Evolutionary conservation across 2,329 filamentous ascomycete species (phyloP), one percentile per base, ranked within the genome.

Genomic region (Claviceps citrina): DNA sequence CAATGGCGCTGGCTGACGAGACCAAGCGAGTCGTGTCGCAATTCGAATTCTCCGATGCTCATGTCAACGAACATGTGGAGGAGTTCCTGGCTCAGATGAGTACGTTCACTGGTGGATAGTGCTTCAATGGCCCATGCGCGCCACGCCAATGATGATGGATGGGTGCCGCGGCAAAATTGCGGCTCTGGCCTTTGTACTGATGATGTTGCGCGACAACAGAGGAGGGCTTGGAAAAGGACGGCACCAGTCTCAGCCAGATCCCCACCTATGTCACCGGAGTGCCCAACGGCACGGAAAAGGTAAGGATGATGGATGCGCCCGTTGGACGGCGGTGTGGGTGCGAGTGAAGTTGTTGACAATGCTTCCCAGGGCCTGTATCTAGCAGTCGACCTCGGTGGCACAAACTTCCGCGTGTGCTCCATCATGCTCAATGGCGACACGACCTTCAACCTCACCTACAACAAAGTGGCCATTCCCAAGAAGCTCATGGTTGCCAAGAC

Each of bases 351-450:
- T 10, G 31, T n/a, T 40, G 38, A 40, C 31, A 36, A 18, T 36
- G 15, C 20, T 16, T 27, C 31, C 19, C 51, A 93, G 85, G 91
- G 91, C 36, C 70, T 95, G 30, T 98, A 95, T 64, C 78, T 98
- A 56, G 89, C 91, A 30, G 87, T 98, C 48, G 91, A 98, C 56
- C 73, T 98, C n/a, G 91, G 91, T 46, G 91, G 91, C 52, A 98
- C 91, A 48, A 98, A 98, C 66, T 94, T 96, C 64, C 82, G 91
- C 51, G 91, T 98, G 54, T 98, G 91, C 67, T 95, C 89, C 32
- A 82, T 98, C 54, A 75, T 84, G 51, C 71, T 98, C 45, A 87
- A 94, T 57, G 91, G 91, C 54, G 85, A 96, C 65, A 87, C 81
- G 52, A 95, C 86, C 42, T 96, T 95, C 68, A 84, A 84, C 61